phyloP scores from a whole-genome alignment of 2,329 filamentous ascomycete species.

The Penicillium sp. region DNA sequence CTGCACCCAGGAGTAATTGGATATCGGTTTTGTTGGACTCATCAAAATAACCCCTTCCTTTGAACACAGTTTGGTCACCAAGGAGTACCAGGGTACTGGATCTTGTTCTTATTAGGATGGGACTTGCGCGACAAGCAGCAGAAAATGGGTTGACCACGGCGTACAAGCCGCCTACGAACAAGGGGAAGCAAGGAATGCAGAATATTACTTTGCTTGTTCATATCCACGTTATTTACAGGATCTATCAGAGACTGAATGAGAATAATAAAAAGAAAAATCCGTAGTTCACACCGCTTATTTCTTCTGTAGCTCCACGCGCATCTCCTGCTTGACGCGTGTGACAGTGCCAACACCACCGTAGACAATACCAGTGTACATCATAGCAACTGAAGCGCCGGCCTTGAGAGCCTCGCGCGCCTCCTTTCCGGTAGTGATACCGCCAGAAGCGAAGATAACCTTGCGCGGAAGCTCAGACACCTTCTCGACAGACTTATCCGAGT shows the following conservation, averaged over 20 bases:
- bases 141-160: no score
- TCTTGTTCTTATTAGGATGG: no score
- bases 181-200: neutral
- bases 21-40: no score
- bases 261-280: neutral
- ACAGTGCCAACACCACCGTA: conserved; percentile 63
- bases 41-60: no score
- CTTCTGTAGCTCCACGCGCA: conserved; percentile 39
- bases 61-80: no score
- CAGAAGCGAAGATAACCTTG: conserved; percentile 90
- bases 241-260: conserved; percentile 2
- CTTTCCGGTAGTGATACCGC: conserved; percentile 83
- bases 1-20: no score
- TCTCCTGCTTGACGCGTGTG: conserved; percentile 50
- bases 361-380: conserved; percentile 79
- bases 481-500: conserved; percentile 19
- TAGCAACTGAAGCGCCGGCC: conserved; percentile 84
- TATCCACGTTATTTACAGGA: conserved; percentile 23
- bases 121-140: no score
- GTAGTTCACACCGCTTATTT: conserved; percentile 20
- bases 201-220: neutral
- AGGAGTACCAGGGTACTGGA: no score
- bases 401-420: conserved; percentile 80
- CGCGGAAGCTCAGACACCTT: conserved; percentile 20
- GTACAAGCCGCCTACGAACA: no score